Evolutionary conservation across 306 rosid genomes (phyloP).

Genomic region (Dryas alaskensis): DNA sequence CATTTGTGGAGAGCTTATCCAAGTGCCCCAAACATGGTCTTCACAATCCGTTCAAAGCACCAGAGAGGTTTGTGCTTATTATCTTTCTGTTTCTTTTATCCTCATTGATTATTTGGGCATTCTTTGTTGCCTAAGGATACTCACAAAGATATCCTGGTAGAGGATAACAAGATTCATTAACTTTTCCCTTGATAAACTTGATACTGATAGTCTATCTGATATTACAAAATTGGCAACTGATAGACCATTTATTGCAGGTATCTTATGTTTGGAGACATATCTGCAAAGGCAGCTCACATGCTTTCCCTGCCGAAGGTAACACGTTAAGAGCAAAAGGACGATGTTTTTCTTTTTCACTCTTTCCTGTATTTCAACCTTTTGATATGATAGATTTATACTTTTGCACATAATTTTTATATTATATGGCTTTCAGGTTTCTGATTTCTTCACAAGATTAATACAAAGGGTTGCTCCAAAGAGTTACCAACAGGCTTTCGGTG

Average conservation of each 20-base stretch:
- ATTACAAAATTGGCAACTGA: neutral
- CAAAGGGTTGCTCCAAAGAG: constrained; percentile 98
- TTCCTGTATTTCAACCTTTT: neutral
- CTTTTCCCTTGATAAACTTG: neutral
- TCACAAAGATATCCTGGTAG: neutral
- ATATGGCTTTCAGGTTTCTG: constrained; percentile 56
- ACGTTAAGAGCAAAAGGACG: neutral
- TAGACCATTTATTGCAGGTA: constrained; percentile 53
- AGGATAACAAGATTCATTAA: neutral
- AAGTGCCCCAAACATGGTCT: constrained; percentile 93
- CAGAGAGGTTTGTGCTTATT: constrained; percentile 69
- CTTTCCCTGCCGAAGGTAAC: constrained; percentile 82
- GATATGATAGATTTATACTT: neutral
- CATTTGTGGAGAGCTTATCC: constrained; percentile 82
- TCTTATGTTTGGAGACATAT: constrained; percentile 75
- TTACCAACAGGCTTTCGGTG: constrained; percentile 83
- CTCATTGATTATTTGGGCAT: neutral
- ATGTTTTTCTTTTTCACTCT: neutral
- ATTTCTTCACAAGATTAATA: constrained; percentile 85
- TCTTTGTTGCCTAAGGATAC: neutral
- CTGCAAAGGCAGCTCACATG: constrained; percentile 86
- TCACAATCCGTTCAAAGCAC: constrained; percentile 94
- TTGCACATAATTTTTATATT: neutral
- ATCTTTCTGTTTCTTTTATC: neutral
- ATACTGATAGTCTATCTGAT: neutral